Evolutionary conservation across 2,329 filamentous ascomycete species (phyloP).

Genomic region (Penicillium aurantiogriseum): DNA sequence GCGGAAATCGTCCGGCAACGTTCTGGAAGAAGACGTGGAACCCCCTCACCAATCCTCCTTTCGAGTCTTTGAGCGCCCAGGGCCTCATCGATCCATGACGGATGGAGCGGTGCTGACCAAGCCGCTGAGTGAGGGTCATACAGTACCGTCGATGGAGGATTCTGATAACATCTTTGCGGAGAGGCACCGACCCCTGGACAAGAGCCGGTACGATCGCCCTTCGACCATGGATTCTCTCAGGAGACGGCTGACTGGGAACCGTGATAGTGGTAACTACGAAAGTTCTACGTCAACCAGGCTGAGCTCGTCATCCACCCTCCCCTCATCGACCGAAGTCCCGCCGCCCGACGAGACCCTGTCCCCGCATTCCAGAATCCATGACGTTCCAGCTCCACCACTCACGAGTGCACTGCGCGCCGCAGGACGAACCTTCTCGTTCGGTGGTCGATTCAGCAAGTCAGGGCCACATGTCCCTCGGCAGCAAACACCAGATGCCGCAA

Average conservation of each 20-base stretch:
- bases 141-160: slow-evolving; percentile 38
- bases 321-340: slow-evolving; percentile 53
- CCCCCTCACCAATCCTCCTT: slow-evolving; percentile 48
- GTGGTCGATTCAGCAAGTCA: slow-evolving; percentile 41
- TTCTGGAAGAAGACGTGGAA: slow-evolving; percentile 50
- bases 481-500: slow-evolving; percentile 25
- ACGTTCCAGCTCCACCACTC: slow-evolving; percentile 41
- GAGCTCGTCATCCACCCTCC: slow-evolving; percentile 56
- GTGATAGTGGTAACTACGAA: slow-evolving; percentile 51
- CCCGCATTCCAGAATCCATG: slow-evolving; percentile 41
- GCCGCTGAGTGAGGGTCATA: slow-evolving; percentile 35
- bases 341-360: slow-evolving; percentile 40
- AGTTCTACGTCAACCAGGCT: slow-evolving; percentile 51
- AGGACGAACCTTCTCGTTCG: slow-evolving; percentile 55
- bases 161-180: slow-evolving; percentile 42
- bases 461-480: slow-evolving; percentile 23
- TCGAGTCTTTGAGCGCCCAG: slow-evolving; percentile 53
- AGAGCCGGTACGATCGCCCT: slow-evolving; percentile 37
- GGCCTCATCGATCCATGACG: slow-evolving; percentile 44
- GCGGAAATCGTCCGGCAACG: slow-evolving; percentile 57
- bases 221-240: slow-evolving; percentile 17
- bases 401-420: slow-evolving; percentile 47
- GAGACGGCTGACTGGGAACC: slow-evolving; percentile 34
- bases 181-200: slow-evolving; percentile 34
- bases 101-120: slow-evolving; percentile 39